Conservation (phyloP, 495 filamentous ascomycete genomes). For the Aspergillus biplanus region DNA sequence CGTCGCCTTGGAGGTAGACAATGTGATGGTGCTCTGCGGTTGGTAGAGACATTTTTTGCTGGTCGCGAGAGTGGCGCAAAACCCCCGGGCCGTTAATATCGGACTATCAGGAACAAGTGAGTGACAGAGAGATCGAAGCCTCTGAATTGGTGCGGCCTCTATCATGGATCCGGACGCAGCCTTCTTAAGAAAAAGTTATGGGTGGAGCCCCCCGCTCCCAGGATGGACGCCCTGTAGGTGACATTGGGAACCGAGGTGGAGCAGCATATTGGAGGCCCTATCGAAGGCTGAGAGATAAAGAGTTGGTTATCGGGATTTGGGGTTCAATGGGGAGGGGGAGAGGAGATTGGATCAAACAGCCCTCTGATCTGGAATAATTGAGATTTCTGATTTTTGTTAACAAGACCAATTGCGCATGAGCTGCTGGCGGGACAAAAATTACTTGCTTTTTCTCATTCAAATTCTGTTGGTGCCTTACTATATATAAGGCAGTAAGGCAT, state of each 20-base stretch:
- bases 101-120: no score
- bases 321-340: no score
- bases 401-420: no score
- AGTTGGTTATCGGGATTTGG: background rate
- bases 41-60: constrained; percentile 15
- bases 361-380: no score
- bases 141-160: background rate
- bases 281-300: background rate
- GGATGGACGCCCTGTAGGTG: constrained; percentile 30
- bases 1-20: constrained; percentile 31
- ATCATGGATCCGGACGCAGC: background rate
- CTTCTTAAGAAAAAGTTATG: background rate
- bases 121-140: background rate
- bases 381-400: no score
- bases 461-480: no score
- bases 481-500: no score
- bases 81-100: no score
- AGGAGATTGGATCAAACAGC: no score
- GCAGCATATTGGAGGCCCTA: background rate
- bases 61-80: no score
- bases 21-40: constrained; percentile 27
- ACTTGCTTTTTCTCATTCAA: no score
- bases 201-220: background rate
- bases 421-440: no score
- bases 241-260: background rate